Conservation (phyloP, 805 yeast species). For the Wickerhamiella sorbophila region DNA sequence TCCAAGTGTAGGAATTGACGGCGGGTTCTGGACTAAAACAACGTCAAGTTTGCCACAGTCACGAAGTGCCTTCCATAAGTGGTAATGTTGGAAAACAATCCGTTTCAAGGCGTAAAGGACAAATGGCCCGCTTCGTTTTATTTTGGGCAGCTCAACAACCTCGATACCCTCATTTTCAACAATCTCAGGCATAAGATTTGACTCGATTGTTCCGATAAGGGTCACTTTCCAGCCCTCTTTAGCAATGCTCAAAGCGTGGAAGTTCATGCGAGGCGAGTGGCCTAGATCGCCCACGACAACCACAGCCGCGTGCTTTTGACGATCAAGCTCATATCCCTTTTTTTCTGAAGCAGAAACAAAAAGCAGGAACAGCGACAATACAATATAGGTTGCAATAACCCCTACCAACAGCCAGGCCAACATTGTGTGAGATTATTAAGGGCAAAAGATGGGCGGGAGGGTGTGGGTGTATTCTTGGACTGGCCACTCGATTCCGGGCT, state of each 20-base stretch:
- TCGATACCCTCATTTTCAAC: constrained; percentile 17
- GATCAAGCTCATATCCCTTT: constrained; percentile 10
- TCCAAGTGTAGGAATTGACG: constrained; percentile 69
- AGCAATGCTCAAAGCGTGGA: constrained; percentile 75
- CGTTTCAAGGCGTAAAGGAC: constrained; percentile 44
- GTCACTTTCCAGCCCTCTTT: constrained; percentile 57
- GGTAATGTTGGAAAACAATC: constrained; percentile 40
- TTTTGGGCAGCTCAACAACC: constrained; percentile 22
- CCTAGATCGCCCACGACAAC: constrained; percentile 88
- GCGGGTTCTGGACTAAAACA: constrained; percentile 73
- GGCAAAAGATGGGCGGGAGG: no score
- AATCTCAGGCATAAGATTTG: constrained; percentile 19
- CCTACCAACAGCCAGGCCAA: constrained; percentile 1
- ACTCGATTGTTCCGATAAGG: constrained; percentile 57
- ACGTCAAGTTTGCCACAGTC: constrained; percentile 34
- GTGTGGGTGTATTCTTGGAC: background rate
- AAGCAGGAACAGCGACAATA: constrained; percentile 12
- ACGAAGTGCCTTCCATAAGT: constrained; percentile 36
- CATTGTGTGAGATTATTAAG: background rate
- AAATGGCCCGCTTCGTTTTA: constrained; percentile 31
- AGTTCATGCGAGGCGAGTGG: constrained; percentile 87
- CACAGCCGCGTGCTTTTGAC: constrained; percentile 46
- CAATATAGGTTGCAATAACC: constrained; percentile 9
- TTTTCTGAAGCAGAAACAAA: constrained; percentile 8
- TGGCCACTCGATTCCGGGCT: background rate